phyloP scores from a whole-genome alignment of 768 basidiomycete species.

The Mycena venus region DNA sequence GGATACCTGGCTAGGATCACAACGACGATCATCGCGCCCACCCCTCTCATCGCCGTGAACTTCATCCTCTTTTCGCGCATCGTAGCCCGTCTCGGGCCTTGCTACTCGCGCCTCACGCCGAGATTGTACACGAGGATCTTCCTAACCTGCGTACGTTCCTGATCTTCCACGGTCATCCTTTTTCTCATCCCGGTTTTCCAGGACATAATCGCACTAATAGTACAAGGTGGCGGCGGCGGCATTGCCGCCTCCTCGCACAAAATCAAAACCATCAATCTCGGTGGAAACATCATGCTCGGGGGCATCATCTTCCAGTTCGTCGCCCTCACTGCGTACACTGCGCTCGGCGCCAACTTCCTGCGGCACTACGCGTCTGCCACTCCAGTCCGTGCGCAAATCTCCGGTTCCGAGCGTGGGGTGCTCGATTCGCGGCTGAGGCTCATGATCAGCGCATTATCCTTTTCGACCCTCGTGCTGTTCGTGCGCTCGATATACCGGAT shows the following conservation, averaged over 20 bases:
- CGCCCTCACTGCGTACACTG: not conserved
- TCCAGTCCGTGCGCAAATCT: not conserved
- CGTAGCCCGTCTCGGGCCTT: not conserved
- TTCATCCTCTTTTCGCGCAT: not conserved
- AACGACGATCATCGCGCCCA: not conserved
- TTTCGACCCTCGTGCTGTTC: not conserved
- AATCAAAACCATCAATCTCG: not conserved
- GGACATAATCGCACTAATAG: not conserved
- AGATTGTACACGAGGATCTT: not conserved
- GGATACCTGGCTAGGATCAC: not conserved
- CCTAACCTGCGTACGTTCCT: not conserved
- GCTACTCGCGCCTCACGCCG: not conserved
- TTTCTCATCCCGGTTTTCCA: not conserved
- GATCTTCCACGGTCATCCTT: not conserved
- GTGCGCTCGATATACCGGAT: not conserved
- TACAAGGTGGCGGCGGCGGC: not conserved
- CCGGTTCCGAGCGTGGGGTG: not conserved
- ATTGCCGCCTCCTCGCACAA: not conserved
- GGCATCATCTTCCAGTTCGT: slow-evolving; percentile 26
- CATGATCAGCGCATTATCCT: not conserved
- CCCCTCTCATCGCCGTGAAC: not conserved
- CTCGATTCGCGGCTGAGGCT: not conserved
- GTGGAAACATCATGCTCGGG: slow-evolving; percentile 22
- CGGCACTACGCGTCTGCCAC: not conserved
- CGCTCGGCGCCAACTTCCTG: not conserved